A percentile compares a stretch with the other conserved stretches of the same genome.
These are phyloP conservation scores for Penicillium silybi DNA, from an alignment of 495 filamentous ascomycete genomes.

Conservation along the genomic window DNA sequence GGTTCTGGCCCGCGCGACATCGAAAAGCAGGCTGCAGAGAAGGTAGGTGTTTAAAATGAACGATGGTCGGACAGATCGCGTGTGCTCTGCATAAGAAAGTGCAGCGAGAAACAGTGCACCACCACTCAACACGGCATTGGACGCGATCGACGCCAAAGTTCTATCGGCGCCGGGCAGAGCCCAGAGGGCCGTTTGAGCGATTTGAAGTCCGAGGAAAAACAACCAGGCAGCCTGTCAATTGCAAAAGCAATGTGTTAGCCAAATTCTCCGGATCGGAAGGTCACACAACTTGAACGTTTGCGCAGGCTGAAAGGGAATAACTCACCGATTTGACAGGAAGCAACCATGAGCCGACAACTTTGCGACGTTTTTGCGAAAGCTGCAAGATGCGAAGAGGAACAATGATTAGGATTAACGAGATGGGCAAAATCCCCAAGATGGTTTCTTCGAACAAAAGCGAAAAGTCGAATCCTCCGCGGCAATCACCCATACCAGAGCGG, in stretches of 20 bases:
- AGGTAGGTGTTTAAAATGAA: constrained; percentile 58
- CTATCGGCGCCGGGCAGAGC: constrained; percentile 25
- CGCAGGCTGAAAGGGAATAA: background rate
- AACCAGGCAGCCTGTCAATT: constrained; percentile 36
- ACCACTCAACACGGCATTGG: constrained; percentile 41
- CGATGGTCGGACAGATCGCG: constrained; percentile 53
- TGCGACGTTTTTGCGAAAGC: constrained; percentile 40
- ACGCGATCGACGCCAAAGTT: constrained; percentile 44
- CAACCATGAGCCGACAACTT: constrained; percentile 40
- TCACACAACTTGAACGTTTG: background rate
- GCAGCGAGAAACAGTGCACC: constrained; percentile 36
- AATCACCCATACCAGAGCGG: constrained; percentile 37
- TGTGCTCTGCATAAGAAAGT: constrained; percentile 57
- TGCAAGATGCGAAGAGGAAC: constrained; percentile 43
- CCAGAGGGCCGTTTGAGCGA: constrained; percentile 49
- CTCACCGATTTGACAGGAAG: constrained; percentile 44
- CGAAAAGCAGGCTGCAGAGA: constrained; percentile 55
- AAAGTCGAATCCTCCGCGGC: constrained; percentile 56
- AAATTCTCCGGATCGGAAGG: background rate
- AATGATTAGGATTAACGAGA: constrained; percentile 44
- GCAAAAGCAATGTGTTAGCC: constrained; percentile 1
- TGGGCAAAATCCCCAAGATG: constrained; percentile 49
- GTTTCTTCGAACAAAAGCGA: constrained; percentile 57
- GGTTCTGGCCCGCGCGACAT: constrained; percentile 52
- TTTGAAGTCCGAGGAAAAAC: constrained; percentile 37